Percentiles rank a stretch among this genome's conserved stretches.
Conservation (phyloP, 2,329 filamentous ascomycete species). For the Fusarium duplospermum region DNA sequence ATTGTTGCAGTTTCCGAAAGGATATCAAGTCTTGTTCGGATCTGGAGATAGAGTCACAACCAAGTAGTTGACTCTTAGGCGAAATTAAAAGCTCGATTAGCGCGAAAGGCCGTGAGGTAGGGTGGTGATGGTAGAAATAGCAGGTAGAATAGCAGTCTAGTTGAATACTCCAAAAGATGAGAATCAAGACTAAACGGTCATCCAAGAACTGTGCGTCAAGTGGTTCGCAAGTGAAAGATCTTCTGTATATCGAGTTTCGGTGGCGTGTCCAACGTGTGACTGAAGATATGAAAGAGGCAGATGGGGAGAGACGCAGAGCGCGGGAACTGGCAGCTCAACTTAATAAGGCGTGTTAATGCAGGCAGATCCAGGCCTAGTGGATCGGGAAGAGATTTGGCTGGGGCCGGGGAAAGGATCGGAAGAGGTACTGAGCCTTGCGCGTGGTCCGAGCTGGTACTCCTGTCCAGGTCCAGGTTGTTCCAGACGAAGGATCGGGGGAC, state of each 20-base stretch:
- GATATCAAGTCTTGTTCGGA: neutral
- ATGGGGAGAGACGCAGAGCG: constrained; percentile 20
- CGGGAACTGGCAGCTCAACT: constrained; percentile 32
- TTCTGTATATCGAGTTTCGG: neutral
- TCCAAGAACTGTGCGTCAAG: constrained; percentile 1
- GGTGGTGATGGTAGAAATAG: constrained; percentile 2
- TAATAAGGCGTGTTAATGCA: constrained; percentile 29
- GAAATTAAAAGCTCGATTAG: constrained; percentile 18
- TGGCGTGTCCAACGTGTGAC: neutral
- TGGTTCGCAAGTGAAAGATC: neutral
- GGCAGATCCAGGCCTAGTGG: constrained; percentile 31
- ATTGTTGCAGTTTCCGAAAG: constrained; percentile 7
- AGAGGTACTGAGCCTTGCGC: constrained; percentile 15
- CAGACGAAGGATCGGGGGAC: constrained; percentile 12
- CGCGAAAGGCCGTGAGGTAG: constrained; percentile 3
- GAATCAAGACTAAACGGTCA: neutral
- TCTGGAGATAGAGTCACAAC: neutral
- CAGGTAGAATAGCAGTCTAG: neutral
- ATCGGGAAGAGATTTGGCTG: constrained; percentile 33
- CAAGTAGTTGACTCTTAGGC: neutral
- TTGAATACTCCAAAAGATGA: constrained; percentile 4
- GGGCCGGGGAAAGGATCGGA: constrained; percentile 18
- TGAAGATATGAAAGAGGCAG: constrained; percentile 8
- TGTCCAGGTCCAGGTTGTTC: constrained; percentile 16
- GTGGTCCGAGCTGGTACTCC: constrained; percentile 19